A percentile compares a stretch with the other conserved stretches of the same genome.
These are phyloP conservation scores for Xerophyta viscosa DNA, from an alignment of 106 monocot genomes.

Conservation along the genomic window DNA sequence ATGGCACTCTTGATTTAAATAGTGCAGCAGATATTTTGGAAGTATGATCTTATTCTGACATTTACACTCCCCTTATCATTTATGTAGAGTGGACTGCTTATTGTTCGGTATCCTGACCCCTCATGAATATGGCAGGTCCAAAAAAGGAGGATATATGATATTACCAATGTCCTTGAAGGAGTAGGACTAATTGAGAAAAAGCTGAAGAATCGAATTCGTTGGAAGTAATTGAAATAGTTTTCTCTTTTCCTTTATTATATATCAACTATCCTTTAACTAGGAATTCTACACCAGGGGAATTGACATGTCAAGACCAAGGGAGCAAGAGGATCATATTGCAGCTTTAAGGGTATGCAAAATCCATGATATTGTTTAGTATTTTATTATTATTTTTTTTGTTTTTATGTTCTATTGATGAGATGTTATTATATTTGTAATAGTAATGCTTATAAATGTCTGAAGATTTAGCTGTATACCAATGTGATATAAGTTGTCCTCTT, in stretches of 20 bases:
- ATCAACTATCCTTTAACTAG: constrained; percentile 8
- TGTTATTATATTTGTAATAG: too few relatives aligned
- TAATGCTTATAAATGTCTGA: too few relatives aligned
- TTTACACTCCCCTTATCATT: neutral
- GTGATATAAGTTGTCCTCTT: too few relatives aligned
- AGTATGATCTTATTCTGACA: constrained; percentile 30
- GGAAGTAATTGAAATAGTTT: constrained; percentile 48
- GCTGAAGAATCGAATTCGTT: constrained; percentile 83
- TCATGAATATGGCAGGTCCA: constrained; percentile 54
- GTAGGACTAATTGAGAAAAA: constrained; percentile 89
- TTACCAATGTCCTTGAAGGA: constrained; percentile 98
- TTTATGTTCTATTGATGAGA: too few relatives aligned
- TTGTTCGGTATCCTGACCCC: constrained; percentile 6
- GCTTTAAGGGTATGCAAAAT: constrained; percentile 41
- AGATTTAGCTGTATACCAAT: too few relatives aligned
- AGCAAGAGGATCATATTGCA: constrained; percentile 42
- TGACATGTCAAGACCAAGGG: constrained; percentile 70
- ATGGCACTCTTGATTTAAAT: constrained; percentile 96
- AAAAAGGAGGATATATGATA: constrained; percentile 97
- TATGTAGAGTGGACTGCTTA: neutral
- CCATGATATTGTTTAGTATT: neutral
- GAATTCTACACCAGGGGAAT: constrained; percentile 41
- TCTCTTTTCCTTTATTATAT: neutral
- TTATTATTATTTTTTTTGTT: too few relatives aligned
- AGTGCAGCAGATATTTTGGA: constrained; percentile 79